Conservation (phyloP, 768 basidiomycete genomes). For the Pleurotus citrinopileatus region DNA sequence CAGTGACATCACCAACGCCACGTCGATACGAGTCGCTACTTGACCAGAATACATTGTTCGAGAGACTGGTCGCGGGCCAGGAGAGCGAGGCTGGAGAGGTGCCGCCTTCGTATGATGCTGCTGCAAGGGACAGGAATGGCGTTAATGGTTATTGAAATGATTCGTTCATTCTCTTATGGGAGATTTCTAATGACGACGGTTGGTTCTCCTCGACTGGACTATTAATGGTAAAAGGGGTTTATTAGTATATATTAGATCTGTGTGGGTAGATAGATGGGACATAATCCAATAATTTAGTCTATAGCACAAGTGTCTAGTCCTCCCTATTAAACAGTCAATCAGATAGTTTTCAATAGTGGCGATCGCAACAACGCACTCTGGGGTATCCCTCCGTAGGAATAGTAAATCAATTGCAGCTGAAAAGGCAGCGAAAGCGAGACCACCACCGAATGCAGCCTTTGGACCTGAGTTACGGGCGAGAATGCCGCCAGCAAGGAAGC, state of each 20-base stretch:
- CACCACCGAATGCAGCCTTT: conserved; percentile 84
- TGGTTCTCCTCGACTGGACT: background rate
- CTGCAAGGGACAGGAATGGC: background rate
- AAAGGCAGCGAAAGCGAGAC: conserved; percentile 90
- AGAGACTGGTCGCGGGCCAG: conserved; percentile 78
- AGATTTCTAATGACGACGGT: too few relatives aligned
- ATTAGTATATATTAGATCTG: conserved; percentile 2
- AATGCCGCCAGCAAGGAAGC: conserved; percentile 85
- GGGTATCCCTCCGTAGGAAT: conserved; percentile 76
- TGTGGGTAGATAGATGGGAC: conserved; percentile 13
- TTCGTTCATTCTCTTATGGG: too few relatives aligned
- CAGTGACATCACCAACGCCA: conserved; percentile 26
- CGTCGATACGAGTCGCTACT: conserved; percentile 32
- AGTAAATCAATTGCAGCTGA: conserved; percentile 82
- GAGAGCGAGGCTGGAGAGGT: conserved; percentile 80
- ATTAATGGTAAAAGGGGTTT: background rate
- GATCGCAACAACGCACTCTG: conserved; percentile 81
- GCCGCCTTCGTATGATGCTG: conserved; percentile 70
- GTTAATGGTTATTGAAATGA: conserved; percentile 1
- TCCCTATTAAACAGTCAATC: conserved; percentile 25
- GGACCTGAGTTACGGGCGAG: conserved; percentile 88
- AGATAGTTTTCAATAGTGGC: background rate
- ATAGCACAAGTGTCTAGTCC: conserved; percentile 47
- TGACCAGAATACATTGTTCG: conserved; percentile 57
- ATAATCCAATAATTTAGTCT: conserved; percentile 22